These are phyloP conservation scores for Madurella mycetomatis DNA, from an alignment of 2,329 filamentous ascomycete species.

Conservation along the genomic window DNA sequence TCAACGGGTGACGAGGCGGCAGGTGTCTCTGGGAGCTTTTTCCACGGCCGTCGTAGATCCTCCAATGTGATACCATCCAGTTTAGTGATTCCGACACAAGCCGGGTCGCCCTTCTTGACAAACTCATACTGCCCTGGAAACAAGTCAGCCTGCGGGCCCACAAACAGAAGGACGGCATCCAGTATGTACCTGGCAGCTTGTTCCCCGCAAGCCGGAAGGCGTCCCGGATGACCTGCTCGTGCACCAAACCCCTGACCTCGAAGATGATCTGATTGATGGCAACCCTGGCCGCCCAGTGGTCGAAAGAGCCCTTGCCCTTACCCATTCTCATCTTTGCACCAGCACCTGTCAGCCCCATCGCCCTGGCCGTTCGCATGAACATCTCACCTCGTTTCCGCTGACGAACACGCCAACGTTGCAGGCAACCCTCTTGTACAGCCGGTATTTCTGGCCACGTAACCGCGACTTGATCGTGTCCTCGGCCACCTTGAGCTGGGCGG, in stretches of 20 bases:
- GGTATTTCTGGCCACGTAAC: slow-evolving; percentile 85
- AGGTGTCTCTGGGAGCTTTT: slow-evolving; percentile 49
- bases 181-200: slow-evolving; percentile 74
- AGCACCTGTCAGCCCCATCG: slow-evolving; percentile 10
- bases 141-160: slow-evolving; percentile 7
- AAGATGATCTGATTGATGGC: slow-evolving; percentile 89
- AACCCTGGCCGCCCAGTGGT: slow-evolving; percentile 90
- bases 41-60: slow-evolving; percentile 74
- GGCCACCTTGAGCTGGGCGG: slow-evolving; percentile 79
- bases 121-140: slow-evolving; percentile 76
- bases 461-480: slow-evolving; percentile 90
- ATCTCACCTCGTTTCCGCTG: slow-evolving; percentile 79
- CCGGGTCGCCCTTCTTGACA: slow-evolving; percentile 84
- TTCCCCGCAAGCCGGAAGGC: slow-evolving; percentile 91
- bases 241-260: slow-evolving; percentile 83
- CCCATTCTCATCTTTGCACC: slow-evolving; percentile 78
- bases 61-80: slow-evolving; percentile 79
- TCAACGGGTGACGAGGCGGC: slow-evolving; percentile 16
- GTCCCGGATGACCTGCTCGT: slow-evolving; percentile 92
- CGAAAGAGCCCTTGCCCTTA: slow-evolving; percentile 96
- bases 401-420: slow-evolving; percentile 95
- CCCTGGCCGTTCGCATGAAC: neutral
- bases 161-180: neutral
- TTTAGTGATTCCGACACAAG: slow-evolving; percentile 90
- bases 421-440: slow-evolving; percentile 83